Base-by-base conservation (phyloP, 495 filamentous ascomycete genomes). In the Corynascus novoguineensis region DNA sequence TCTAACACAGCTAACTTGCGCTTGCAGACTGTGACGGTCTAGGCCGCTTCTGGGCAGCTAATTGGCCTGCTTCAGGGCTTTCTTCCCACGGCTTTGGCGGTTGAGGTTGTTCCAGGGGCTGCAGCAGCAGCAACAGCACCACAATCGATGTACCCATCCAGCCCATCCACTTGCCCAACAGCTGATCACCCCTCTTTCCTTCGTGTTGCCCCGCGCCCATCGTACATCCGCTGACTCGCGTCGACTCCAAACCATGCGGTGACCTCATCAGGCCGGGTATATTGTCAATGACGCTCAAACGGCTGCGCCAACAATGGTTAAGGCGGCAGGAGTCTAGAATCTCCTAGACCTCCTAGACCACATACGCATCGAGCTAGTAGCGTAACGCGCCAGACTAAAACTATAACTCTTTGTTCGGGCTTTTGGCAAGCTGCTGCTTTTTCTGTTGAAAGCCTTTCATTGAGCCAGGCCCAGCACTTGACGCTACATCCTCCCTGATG, bases 1-100 rank as follows among this genome's bases (percentile, higher is more conserved):
- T 53, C 53, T 60, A 57, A 57, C 59, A 61, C 61, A 48, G 48
- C 21, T 42, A 19, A 34, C 29, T 38, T 42, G 34, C 21, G 22
- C 50, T 44, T 57, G 54, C 59, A 54, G 47, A 27, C 6, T 41
- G 41, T 41, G 29, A 55, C 52, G 32, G 50, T 24, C 34, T 5
- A 47, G 42, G 10, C 27, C 38, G 38, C 11, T 14, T 34, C 1
- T 5, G 9, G 22, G 19, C 22, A 24, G 9, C 29, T 14, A 46
- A 47, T 35, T 55, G 41, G 29, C 52, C 3, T 21, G n/a, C n/a
- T 42, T 1, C 15, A 15, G 5, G 5, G 2, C 17, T 10, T 19
- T 7, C 17, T 40, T 38, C 24, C 3, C n/a, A 17, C 6, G 25
- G 14, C 25, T 10, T 34, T 38, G 47, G 14, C 42, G 21, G 21